These are phyloP conservation scores for Fusarium hostae DNA, from an alignment of 2,329 filamentous ascomycete genomes.

Conservation along the genomic window DNA sequence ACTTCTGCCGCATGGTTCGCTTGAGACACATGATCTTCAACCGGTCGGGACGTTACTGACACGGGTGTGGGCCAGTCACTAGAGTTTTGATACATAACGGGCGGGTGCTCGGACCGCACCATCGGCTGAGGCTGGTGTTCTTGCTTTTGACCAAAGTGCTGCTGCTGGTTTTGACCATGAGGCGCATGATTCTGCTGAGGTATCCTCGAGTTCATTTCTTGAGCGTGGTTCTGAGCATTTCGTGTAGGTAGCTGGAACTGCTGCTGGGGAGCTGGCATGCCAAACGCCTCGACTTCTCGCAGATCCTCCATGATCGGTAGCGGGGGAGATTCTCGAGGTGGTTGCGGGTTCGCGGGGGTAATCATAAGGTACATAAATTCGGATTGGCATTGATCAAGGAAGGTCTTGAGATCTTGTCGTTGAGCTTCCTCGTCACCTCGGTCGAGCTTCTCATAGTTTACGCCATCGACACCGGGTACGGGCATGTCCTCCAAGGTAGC, in stretches of 20 bases:
- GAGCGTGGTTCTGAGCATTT: conserved; percentile 66
- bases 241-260: conserved; percentile 53
- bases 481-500: conserved; percentile 57
- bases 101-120: conserved; percentile 62
- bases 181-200: conserved; percentile 70
- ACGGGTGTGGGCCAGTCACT: conserved; percentile 51
- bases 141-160: conserved; percentile 49
- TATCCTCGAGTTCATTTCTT: conserved; percentile 64
- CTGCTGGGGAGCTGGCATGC: conserved; percentile 57
- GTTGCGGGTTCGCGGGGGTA: conserved; percentile 72
- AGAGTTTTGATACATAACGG: conserved; percentile 53
- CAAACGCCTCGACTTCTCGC: conserved; percentile 64
- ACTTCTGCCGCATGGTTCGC: conserved; percentile 55
- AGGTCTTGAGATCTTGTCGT: conserved; percentile 66
- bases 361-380: conserved; percentile 77
- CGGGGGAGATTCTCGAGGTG: conserved; percentile 71
- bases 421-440: conserved; percentile 60
- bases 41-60: conserved; percentile 49
- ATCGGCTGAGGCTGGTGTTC: conserved; percentile 62
- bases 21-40: conserved; percentile 50
- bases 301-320: conserved; percentile 69
- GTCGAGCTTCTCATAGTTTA: conserved; percentile 57
- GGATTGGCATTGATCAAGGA: conserved; percentile 72
- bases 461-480: conserved; percentile 58
- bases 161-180: conserved; percentile 56